These are phyloP conservation scores for Scheffersomyces spartinae DNA, from an alignment of 805 yeast genomes.

Conservation along the genomic window DNA sequence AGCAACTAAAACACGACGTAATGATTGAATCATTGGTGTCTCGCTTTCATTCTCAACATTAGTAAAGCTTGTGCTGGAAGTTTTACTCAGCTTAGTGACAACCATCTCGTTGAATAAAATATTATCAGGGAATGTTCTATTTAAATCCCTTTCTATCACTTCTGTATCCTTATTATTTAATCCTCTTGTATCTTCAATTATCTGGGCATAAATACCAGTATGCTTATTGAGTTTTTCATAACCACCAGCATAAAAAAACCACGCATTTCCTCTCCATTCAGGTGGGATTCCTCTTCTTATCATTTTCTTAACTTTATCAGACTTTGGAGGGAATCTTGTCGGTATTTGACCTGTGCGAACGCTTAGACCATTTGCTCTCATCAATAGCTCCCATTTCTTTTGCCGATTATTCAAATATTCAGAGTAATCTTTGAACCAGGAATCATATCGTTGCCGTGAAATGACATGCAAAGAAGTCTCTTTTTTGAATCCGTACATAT, in stretches of 20 bases:
- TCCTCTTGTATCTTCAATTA: constrained; percentile 46
- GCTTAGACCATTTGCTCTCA: constrained; percentile 58
- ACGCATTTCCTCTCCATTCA: constrained; percentile 94
- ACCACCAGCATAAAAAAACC: constrained; percentile 93
- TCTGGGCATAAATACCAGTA: constrained; percentile 59
- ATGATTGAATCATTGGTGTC: constrained; percentile 52
- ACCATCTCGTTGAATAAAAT: constrained; percentile 50
- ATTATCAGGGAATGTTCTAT: constrained; percentile 94
- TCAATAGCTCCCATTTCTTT: constrained; percentile 61
- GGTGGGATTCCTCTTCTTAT: constrained; percentile 91
- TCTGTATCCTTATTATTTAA: constrained; percentile 69
- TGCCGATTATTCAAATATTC: constrained; percentile 53
- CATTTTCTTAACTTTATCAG: constrained; percentile 69
- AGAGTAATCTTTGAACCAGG: constrained; percentile 66
- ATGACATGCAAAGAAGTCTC: constrained; percentile 35
- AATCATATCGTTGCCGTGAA: constrained; percentile 45
- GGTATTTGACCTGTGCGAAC: constrained; percentile 35
- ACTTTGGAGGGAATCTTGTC: constrained; percentile 60
- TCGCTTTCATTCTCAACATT: constrained; percentile 24
- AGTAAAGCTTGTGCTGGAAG: constrained; percentile 1
- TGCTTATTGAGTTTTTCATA: constrained; percentile 58
- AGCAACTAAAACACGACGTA: constrained; percentile 73
- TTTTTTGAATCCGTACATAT: constrained; percentile 83
- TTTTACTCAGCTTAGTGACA: constrained; percentile 1
- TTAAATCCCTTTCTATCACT: constrained; percentile 85